Evolutionary conservation across 768 basidiomycete genomes (phyloP), one percentile per base, ranked within the genome.

Genomic region (Pulveroboletus sp.): DNA sequence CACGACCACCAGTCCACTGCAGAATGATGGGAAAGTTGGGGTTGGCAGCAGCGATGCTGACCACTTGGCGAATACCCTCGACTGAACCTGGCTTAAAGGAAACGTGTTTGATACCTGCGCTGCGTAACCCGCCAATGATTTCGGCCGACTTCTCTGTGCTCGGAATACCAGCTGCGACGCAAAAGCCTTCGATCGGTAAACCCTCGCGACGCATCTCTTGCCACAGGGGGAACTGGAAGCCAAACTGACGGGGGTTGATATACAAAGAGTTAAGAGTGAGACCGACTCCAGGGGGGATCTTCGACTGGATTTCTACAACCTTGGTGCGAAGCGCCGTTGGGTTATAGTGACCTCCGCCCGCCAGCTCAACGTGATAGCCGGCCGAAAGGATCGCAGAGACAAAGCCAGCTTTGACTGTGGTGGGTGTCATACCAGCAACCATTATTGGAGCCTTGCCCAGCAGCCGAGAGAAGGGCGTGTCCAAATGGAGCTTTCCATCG

Each of bases 341-440:
- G 63, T 91, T 94, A 75, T 97, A 99, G 72, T 99, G 96, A 13
- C 93, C 96, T 45, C 96, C 96, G 53, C 96, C 96, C 45, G 96
- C 96, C 54, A 99, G 80, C 70, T 99, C 96, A 61, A 97, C 78
- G 67, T 99, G 96, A 68, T 86, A 98, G 1, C 95, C 95, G 23
- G 96, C 94, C 54, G 86, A 80, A 58, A 96, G 83, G 39, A 95
- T 80, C 8, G 96, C 94, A 51, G 86, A 85, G 61, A 97, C 94
- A 68, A 98, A 95, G 16, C 93, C 93, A 27, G 86, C 86, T 66
- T 94, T 86, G 56, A 99, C 96, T 27, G 96, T 99, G 2, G 87
- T 87, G 0, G 96, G 96, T 0, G 96, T 99, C 96, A 99, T 98
- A 51, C 96, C 96, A 42, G 94, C 95, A 32, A 99, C 93, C 96